These are phyloP conservation scores for Yamadazyma kanchanaburiensis DNA, from an alignment of 1,139 yeast species.

Conservation along the genomic window DNA sequence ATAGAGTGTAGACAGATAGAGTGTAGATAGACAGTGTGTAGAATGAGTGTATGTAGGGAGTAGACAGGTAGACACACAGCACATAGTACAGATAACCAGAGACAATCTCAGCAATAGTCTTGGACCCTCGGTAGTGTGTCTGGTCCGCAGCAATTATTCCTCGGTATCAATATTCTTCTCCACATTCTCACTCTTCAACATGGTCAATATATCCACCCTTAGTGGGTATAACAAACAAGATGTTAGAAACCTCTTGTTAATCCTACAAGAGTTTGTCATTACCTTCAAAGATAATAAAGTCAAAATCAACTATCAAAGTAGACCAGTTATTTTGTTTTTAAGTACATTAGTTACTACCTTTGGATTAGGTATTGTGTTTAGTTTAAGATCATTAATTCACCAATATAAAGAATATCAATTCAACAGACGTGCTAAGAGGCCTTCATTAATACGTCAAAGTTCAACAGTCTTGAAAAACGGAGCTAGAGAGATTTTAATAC, in stretches of 20 bases:
- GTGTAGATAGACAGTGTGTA: too few relatives aligned
- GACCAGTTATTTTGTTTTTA: conserved; percentile 44
- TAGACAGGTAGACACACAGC: too few relatives aligned
- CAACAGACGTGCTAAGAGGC: conserved; percentile 28
- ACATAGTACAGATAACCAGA: too few relatives aligned
- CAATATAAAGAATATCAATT: conserved; percentile 30
- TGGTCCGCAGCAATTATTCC: too few relatives aligned
- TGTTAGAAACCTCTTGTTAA: conserved; percentile 28
- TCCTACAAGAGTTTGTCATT: conserved; percentile 36
- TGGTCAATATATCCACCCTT: conserved; percentile 36
- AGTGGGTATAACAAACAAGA: conserved; percentile 34
- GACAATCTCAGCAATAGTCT: neutral
- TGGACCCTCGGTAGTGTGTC: neutral
- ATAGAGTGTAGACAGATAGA: too few relatives aligned
- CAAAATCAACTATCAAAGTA: conserved; percentile 39
- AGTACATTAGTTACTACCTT: conserved; percentile 42
- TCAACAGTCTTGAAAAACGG: conserved; percentile 50
- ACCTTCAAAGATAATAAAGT: conserved; percentile 38
- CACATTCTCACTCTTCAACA: conserved; percentile 8
- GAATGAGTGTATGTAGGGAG: too few relatives aligned
- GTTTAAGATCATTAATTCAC: conserved; percentile 27
- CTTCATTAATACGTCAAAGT: conserved; percentile 40
- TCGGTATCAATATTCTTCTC: too few relatives aligned
- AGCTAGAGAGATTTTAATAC: conserved; percentile 51
- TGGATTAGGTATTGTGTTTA: conserved; percentile 39